These are phyloP conservation scores for Talaromyces pinophilus DNA, from an alignment of 2,329 filamentous ascomycete genomes.

Conservation along the genomic window DNA sequence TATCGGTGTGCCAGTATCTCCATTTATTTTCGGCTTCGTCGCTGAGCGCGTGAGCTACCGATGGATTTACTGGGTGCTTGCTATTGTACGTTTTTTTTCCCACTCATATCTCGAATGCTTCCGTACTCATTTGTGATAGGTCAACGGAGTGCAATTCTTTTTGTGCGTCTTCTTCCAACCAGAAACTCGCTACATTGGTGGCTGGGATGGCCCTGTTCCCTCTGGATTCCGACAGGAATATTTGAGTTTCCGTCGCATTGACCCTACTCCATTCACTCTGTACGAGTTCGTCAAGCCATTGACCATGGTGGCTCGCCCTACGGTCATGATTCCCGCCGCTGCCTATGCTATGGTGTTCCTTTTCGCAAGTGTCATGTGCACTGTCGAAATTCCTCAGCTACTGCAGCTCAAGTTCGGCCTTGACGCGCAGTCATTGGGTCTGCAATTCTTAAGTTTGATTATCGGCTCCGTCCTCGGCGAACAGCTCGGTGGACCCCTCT, in stretches of 20 bases:
- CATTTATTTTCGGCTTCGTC: constrained; percentile 47
- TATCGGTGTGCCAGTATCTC: constrained; percentile 48
- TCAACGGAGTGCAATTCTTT: constrained; percentile 59
- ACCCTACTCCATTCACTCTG: constrained; percentile 51
- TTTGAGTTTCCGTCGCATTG: constrained; percentile 53
- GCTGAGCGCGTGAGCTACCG: constrained; percentile 55
- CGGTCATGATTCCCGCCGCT: constrained; percentile 53
- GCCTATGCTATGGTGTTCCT: constrained; percentile 61
- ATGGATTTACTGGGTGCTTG: constrained; percentile 62
- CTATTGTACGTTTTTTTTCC: constrained; percentile 42
- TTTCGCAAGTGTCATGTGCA: constrained; percentile 55
- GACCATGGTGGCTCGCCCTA: constrained; percentile 48
- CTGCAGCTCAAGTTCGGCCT: constrained; percentile 59
- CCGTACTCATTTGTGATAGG: constrained; percentile 34
- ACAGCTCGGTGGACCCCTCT: constrained; percentile 57
- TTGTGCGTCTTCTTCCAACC: constrained; percentile 58
- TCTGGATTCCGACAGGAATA: constrained; percentile 49
- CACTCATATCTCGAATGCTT: too few relatives aligned
- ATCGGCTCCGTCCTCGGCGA: constrained; percentile 61
- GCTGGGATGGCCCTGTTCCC: constrained; percentile 28
- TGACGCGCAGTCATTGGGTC: constrained; percentile 59
- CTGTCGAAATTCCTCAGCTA: constrained; percentile 62
- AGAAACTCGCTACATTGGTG: constrained; percentile 56
- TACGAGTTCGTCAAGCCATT: constrained; percentile 57
- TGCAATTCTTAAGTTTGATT: constrained; percentile 61